Evolutionary conservation across 495 filamentous ascomycete species (phyloP), one percentile per base, ranked within the genome.

Genomic region (Gamarada debralockiae): DNA sequence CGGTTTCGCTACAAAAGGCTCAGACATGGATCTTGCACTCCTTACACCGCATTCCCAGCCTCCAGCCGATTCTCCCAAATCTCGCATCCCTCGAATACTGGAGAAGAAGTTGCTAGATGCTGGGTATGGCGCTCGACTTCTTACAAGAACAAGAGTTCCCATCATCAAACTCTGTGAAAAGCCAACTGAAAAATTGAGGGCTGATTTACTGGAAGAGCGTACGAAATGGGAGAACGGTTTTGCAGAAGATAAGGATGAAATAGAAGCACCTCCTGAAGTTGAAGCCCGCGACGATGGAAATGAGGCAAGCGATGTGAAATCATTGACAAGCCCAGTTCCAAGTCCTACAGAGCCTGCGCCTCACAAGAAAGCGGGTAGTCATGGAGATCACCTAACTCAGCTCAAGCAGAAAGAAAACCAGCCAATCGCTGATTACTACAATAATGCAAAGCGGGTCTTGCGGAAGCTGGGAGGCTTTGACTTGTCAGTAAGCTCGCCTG

Each of bases 141-240:
- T 92, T 7, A 82, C 84, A 18, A 76, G 74, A 31, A 90, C 90
- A 7, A 77, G 88, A 55, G 82, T 91, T 24, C 90, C 90, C 20
- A 92, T 93, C 50, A 82, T 95, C 61, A 89, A 90, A 57, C 69
- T 95, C 25, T 90, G 86, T 67, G 77, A 90, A 61, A 78, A 75
- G 50, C 87, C 87, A 4, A 72, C 73, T 0, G 58, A 66, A 4
- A 65, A 75, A 20, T 73, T 90, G 14, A 70, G 71, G 14, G 34
- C 55, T 3, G 71, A 69, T 14, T 70, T 90, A 2, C 50, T 72
- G n/a, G 72, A 77, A 29, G 81, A 80, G 46, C 73, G 84, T 25
- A 55, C 63, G 18, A 84, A 81, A 55, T 86, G 85, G 80, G 84
- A 83, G 47, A 73, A 57, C 13, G 76, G 75, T 0, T 36, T 62